Conservation (phyloP, 2,329 filamentous ascomycete species). For the Cladosporium oxysporum region DNA sequence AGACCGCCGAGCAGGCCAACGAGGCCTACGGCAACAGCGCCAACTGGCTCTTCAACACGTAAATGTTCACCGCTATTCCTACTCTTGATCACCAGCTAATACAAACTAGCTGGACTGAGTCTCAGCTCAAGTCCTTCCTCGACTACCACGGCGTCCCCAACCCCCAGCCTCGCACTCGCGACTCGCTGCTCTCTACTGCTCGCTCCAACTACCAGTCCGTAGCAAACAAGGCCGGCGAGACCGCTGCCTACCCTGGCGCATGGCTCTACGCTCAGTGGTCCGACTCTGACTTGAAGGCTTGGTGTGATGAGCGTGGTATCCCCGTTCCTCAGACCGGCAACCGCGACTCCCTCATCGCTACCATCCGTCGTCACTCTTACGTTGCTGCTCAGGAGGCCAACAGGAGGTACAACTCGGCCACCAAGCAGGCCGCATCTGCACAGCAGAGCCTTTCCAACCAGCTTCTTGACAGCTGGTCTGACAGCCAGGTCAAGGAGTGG, state of each 20-base stretch:
- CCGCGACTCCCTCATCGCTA: slow-evolving; percentile 85
- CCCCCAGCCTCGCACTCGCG: slow-evolving; percentile 83
- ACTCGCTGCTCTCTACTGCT: slow-evolving; percentile 74
- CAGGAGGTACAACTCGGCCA: slow-evolving; percentile 64
- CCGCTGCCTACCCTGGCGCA: slow-evolving; percentile 83
- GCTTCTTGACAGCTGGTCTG: slow-evolving; percentile 86
- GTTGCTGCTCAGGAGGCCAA: slow-evolving; percentile 46
- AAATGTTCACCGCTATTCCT: slow-evolving; percentile 33
- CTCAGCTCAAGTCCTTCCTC: slow-evolving; percentile 88
- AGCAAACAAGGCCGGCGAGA: slow-evolving; percentile 75
- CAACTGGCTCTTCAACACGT: slow-evolving; percentile 90
- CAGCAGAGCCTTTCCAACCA: slow-evolving; percentile 77
- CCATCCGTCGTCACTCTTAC: slow-evolving; percentile 87
- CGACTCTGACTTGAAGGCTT: slow-evolving; percentile 90
- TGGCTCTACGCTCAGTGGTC: slow-evolving; percentile 93
- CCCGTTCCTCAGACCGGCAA: slow-evolving; percentile 79
- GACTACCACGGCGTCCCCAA: slow-evolving; percentile 85
- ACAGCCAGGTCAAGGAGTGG: slow-evolving; percentile 88
- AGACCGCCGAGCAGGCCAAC: slow-evolving; percentile 75
- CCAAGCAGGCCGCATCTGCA: slow-evolving; percentile 57
- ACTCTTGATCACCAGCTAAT: slow-evolving; percentile 39
- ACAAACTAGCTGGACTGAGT: slow-evolving; percentile 76
- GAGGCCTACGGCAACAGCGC: slow-evolving; percentile 71
- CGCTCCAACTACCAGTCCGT: slow-evolving; percentile 78
- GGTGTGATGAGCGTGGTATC: slow-evolving; percentile 85